Percentiles rank a stretch among this genome's conserved stretches.
Evolutionary conservation across 805 yeast genomes (phyloP).

Genomic region (Maudiozyma barnettii): DNA sequence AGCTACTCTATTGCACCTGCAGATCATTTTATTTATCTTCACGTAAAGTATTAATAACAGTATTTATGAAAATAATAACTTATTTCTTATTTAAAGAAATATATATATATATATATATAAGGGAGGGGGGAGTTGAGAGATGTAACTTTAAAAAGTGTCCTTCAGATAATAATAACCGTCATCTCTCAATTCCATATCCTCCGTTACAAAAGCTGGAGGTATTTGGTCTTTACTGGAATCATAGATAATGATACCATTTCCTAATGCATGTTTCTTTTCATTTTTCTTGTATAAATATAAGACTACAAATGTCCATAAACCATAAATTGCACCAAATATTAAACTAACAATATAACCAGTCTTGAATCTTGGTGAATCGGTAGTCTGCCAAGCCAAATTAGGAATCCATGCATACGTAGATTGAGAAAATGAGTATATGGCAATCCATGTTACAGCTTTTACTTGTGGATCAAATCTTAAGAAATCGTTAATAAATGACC

Average conservation of each 20-base stretch:
- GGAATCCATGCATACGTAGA: constrained; percentile 53
- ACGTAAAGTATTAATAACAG: background rate
- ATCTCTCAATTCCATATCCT: constrained; percentile 20
- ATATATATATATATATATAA: background rate
- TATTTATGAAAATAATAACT: background rate
- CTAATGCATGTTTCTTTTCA: constrained; percentile 37
- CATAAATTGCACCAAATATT: constrained; percentile 37
- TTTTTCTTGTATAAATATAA: constrained; percentile 45
- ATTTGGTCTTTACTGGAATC: constrained; percentile 30
- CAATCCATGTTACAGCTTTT: constrained; percentile 47
- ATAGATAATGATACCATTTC: constrained; percentile 41
- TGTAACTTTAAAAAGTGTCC: background rate
- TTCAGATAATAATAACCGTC: constrained; percentile 22
- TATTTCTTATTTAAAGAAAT: background rate
- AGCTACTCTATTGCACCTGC: background rate
- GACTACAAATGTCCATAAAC: constrained; percentile 43
- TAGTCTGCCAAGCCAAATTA: constrained; percentile 43
- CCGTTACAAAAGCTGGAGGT: constrained; percentile 23
- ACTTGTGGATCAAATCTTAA: constrained; percentile 47
- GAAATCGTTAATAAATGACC: constrained; percentile 50
- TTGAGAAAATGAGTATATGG: constrained; percentile 49
- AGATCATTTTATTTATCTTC: background rate
- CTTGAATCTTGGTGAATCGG: constrained; percentile 45
- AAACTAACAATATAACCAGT: constrained; percentile 47
- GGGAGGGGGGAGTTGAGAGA: background rate